These are phyloP conservation scores for Solanum sejunctum DNA, from an alignment of 257 asterid genomes.

Conservation along the genomic window DNA sequence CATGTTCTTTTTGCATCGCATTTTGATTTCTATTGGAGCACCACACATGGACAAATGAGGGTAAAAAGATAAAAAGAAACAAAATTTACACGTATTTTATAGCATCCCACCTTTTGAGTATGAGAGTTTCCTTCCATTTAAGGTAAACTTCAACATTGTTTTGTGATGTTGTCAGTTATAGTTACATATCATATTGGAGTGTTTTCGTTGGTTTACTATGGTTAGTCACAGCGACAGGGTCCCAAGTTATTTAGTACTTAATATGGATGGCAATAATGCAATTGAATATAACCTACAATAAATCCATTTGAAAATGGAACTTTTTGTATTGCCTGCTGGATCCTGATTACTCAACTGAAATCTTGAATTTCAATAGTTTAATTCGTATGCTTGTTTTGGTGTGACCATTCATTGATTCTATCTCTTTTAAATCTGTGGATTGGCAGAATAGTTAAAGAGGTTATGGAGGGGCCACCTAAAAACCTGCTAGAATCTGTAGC, in stretches of 20 bases:
- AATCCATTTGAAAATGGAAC: not conserved
- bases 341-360: not conserved
- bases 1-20: not conserved
- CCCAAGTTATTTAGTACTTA: not conserved
- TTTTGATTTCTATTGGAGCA: not conserved
- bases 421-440: not conserved
- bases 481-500: conserved; percentile 86
- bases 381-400: not conserved
- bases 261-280: not conserved
- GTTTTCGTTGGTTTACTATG: not conserved
- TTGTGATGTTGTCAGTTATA: not conserved
- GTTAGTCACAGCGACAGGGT: not conserved
- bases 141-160: not conserved
- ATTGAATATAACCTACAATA: not conserved
- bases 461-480: conserved; percentile 60
- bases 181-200: not conserved
- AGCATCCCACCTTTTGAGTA: not conserved
- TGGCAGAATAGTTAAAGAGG: conserved; percentile 59
- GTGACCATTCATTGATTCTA: not conserved
- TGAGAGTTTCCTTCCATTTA: not conserved
- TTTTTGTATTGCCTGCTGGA: not conserved
- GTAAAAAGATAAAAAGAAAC: not conserved
- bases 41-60: not conserved
- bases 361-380: not conserved
- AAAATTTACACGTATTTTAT: not conserved